A percentile compares a stretch with the other conserved stretches of the same genome.
Evolutionary conservation across 176 grass and related monocot species (phyloP).

Genomic region (Eragrostis nindensis): DNA sequence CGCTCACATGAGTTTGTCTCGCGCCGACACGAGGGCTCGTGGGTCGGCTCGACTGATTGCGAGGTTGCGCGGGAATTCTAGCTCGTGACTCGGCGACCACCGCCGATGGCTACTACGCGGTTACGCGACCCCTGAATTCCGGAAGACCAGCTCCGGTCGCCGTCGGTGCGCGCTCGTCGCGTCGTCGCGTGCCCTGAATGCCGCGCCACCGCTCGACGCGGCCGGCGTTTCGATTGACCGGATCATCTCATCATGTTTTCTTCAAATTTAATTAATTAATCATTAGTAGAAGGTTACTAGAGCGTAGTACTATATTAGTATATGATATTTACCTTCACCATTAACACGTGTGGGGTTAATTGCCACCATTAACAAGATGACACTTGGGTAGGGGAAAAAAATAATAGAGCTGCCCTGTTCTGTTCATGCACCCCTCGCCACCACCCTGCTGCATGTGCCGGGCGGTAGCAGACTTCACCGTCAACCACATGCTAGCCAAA

Average conservation of each 20-base stretch:
- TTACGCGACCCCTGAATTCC: constrained; percentile 2
- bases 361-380: too few species aligned
- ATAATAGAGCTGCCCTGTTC: too few species aligned
- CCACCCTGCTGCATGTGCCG: too few species aligned
- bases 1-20: not conserved
- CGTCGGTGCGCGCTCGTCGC: not conserved
- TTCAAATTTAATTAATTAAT: not conserved
- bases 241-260: not conserved
- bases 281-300: not conserved
- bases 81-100: not conserved
- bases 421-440: too few species aligned
- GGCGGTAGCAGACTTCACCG: too few species aligned
- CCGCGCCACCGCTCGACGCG: not conserved
- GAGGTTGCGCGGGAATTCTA: not conserved
- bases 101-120: not conserved
- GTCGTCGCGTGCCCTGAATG: constrained; percentile 6
- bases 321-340: not conserved
- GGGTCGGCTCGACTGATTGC: not conserved
- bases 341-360: too few species aligned
- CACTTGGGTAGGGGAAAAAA: too few species aligned
- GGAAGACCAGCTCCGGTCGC: not conserved
- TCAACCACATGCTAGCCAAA: too few species aligned
- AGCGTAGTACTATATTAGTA: not conserved
- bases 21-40: not conserved
- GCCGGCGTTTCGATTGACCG: too few species aligned